phyloP scores from a whole-genome alignment of 2,329 filamentous ascomycete species.

The Xylaria polymorpha region DNA sequence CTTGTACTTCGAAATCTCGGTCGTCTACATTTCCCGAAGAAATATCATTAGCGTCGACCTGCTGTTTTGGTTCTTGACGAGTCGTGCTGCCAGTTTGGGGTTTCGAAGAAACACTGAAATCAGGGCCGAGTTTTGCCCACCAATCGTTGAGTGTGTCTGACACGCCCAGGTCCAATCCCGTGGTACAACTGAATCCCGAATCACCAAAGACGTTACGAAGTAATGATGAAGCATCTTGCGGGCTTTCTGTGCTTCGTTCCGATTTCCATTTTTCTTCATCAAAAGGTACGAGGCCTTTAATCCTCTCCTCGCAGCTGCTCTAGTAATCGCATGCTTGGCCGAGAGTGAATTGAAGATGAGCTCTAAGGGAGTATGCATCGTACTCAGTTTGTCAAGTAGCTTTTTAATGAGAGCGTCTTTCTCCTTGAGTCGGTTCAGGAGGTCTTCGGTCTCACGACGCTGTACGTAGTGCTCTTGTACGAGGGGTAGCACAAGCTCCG shows the following conservation, averaged over 20 bases:
- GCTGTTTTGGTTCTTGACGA: conserved; percentile 29
- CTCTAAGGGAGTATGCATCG: conserved; percentile 63
- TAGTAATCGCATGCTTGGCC: conserved; percentile 59
- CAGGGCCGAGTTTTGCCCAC: conserved; percentile 60
- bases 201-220: conserved; percentile 57
- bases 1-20: conserved; percentile 65
- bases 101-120: conserved; percentile 40
- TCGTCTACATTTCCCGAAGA: conserved; percentile 53
- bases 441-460: conserved; percentile 55
- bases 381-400: conserved; percentile 66
- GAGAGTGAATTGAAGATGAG: conserved; percentile 64
- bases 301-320: conserved; percentile 59
- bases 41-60: conserved; percentile 37
- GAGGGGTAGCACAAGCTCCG: conserved; percentile 64
- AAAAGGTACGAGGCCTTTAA: conserved; percentile 65
- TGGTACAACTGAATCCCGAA: conserved; percentile 49
- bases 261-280: conserved; percentile 55
- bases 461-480: conserved; percentile 59
- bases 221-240: conserved; percentile 53
- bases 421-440: conserved; percentile 58
- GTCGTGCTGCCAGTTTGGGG: conserved; percentile 24
- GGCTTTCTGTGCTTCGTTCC: conserved; percentile 42
- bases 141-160: conserved; percentile 58
- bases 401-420: conserved; percentile 65
- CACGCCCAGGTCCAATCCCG: conserved; percentile 48